A percentile compares a stretch with the other conserved stretches of the same genome.
phyloP scores from a whole-genome alignment of 371 early-diverging fungal genomes.

The Mucor indicus region DNA sequence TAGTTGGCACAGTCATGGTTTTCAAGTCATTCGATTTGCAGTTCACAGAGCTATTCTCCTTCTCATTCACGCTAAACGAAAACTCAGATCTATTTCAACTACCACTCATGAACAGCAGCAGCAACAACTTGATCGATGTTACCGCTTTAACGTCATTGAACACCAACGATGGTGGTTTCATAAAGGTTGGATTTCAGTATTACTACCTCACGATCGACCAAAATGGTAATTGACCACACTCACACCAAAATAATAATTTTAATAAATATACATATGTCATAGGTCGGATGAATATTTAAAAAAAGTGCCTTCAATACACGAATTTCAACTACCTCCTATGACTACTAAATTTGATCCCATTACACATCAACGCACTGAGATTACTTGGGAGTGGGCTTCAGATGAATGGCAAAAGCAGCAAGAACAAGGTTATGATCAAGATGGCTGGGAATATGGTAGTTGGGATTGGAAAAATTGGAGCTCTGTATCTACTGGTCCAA shows the following conservation, averaged over 20 bases:
- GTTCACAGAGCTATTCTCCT: constrained; percentile 7
- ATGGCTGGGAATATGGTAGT: constrained; percentile 26
- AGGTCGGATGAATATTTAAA: constrained; percentile 27
- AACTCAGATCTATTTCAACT: background rate
- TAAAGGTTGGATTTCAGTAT: constrained; percentile 4
- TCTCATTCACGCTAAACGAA: background rate
- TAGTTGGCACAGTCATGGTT: constrained; percentile 11
- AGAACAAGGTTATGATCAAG: constrained; percentile 10
- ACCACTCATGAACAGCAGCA: background rate
- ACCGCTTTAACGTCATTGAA: constrained; percentile 16
- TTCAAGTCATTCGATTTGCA: constrained; percentile 8
- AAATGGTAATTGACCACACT: constrained; percentile 11
- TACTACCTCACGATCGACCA: constrained; percentile 18
- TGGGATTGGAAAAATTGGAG: constrained; percentile 18
- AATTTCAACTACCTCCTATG: constrained; percentile 17
- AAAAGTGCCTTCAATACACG: constrained; percentile 10
- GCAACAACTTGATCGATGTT: constrained; percentile 5
- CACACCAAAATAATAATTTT: background rate
- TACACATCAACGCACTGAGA: constrained; percentile 1
- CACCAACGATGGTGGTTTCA: constrained; percentile 24
- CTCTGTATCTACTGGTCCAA: constrained; percentile 4
- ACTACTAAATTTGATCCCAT: background rate
- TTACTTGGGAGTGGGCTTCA: constrained; percentile 17
- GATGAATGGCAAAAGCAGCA: constrained; percentile 20
- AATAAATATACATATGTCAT: background rate